These are phyloP conservation scores for Mesostigma viride DNA, from an alignment of 139 green algal species.

Conservation along the genomic window DNA sequence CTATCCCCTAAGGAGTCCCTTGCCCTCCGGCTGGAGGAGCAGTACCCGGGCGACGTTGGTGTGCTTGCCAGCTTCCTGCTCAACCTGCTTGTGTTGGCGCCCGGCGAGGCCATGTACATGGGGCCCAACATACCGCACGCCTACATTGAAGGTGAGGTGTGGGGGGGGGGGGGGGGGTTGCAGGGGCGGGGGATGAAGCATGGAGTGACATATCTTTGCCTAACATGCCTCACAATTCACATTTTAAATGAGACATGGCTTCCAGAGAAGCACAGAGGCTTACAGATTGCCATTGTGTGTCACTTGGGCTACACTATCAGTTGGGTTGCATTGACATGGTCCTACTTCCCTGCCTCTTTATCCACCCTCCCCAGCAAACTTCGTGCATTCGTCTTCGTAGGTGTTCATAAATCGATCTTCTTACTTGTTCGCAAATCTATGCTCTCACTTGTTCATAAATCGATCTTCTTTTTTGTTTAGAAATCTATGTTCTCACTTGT, in stretches of 20 bases:
- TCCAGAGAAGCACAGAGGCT: neutral
- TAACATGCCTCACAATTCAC: neutral
- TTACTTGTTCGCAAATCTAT: too few relatives aligned
- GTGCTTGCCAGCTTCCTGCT: conserved; percentile 85
- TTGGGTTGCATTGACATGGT: too few relatives aligned
- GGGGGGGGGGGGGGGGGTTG: neutral
- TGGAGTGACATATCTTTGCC: too few relatives aligned
- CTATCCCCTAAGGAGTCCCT: too few relatives aligned
- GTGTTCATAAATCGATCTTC: too few relatives aligned
- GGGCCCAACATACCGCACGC: conserved; percentile 92
- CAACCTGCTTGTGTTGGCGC: conserved; percentile 52
- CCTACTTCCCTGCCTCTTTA: too few relatives aligned
- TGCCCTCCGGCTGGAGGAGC: conserved; percentile 63
- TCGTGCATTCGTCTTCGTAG: too few relatives aligned
- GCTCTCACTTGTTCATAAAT: too few relatives aligned
- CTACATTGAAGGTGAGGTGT: conserved; percentile 62
- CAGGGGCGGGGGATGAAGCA: neutral
- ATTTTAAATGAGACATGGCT: conserved; percentile 4
- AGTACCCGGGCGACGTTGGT: conserved; percentile 88
- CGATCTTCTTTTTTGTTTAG: too few relatives aligned
- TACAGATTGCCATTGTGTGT: neutral
- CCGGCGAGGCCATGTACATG: conserved; percentile 70
- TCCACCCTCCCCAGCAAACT: too few relatives aligned
- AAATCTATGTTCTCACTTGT: too few relatives aligned
- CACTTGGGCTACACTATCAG: neutral